These are phyloP conservation scores for Nymphaea thermarum DNA, from an alignment of 164 flowering plant species.

Conservation along the genomic window DNA sequence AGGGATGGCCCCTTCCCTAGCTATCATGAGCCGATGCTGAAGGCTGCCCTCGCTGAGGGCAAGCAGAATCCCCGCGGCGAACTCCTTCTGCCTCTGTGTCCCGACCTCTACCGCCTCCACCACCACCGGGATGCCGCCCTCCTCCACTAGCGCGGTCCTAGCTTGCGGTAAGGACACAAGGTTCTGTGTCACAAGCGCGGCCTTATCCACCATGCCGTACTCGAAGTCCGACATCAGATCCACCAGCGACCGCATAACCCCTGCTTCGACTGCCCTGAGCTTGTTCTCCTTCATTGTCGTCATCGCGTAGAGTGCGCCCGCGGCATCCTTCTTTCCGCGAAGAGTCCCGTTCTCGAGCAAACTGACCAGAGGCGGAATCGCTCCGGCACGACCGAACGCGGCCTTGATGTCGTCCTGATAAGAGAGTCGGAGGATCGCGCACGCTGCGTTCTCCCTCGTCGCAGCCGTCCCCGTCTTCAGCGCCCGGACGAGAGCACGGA, in stretches of 20 bases:
- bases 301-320: constrained; percentile 62
- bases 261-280: constrained; percentile 49
- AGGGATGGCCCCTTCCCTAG: constrained; percentile 91
- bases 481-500: constrained; percentile 60
- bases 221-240: constrained; percentile 80
- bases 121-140: constrained; percentile 83
- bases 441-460: constrained; percentile 79
- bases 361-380: constrained; percentile 56
- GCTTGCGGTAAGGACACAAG: constrained; percentile 50
- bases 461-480: constrained; percentile 59
- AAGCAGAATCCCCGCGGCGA: constrained; percentile 41
- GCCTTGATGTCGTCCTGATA: constrained; percentile 51
- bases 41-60: constrained; percentile 56
- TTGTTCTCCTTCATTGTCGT: constrained; percentile 70
- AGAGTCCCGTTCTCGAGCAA: constrained; percentile 49
- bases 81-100: constrained; percentile 69
- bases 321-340: constrained; percentile 83
- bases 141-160: constrained; percentile 50
- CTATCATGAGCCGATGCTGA: constrained; percentile 51
- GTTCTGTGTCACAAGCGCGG: constrained; percentile 47
- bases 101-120: constrained; percentile 84
- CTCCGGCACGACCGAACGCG: constrained; percentile 79
- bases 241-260: constrained; percentile 61
- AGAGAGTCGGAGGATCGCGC: constrained; percentile 72
- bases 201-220: constrained; percentile 80